Base-by-base conservation (phyloP, 768 basidiomycete species). In the Mycena metata region DNA sequence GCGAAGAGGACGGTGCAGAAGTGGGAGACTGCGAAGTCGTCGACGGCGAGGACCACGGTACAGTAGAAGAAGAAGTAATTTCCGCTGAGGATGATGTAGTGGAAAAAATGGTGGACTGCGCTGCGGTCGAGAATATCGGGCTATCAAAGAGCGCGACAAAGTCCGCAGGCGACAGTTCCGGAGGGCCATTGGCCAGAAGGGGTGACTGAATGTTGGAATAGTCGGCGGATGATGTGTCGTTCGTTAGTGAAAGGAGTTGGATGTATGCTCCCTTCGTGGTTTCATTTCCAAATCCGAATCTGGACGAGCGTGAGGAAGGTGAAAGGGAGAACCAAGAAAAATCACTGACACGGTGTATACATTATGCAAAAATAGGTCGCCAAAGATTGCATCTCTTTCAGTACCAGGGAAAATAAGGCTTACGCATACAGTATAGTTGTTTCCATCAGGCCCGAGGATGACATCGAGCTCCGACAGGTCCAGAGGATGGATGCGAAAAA, bases 231-330 rank as follows among this genome's bases (percentile, higher is more conserved):
- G 6, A 4, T 13, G 33, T 36, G 6, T 12, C 15, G 35, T 57
- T 30, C 4, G 45, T 57, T 21, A 21, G 51, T 2, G 63, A 57
- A 17, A 64, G 43, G 33, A 64, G 11, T 24, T 64, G 63, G 0
- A 45, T 17, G n/a, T 55, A 42, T 30, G 54, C 11, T 19, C 6
- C 43, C n/a, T 19, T 16, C 2, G 45, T 64, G 17, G n/a, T n/a
- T n/a, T 56, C 23, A 26, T 64, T 26, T 51, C 63, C 63, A 23
- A 56, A 64, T 1, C 4, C 8, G 36, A 64, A 64, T n/a, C 54
- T 64, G n/a, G 11, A 24, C n/a, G n/a, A n/a, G n/a, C n/a, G n/a
- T n/a, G 21, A 36, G 26, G 19, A 45, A 36, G 49, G 24, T 9
- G 36, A 35, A 35, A 19, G 26, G 26, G 16, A 62, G 41, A 54